Evolutionary conservation across 345 rosid genomes (phyloP), one percentile per base, ranked within the genome.

Genomic region (Dipteronia dyeriana): DNA sequence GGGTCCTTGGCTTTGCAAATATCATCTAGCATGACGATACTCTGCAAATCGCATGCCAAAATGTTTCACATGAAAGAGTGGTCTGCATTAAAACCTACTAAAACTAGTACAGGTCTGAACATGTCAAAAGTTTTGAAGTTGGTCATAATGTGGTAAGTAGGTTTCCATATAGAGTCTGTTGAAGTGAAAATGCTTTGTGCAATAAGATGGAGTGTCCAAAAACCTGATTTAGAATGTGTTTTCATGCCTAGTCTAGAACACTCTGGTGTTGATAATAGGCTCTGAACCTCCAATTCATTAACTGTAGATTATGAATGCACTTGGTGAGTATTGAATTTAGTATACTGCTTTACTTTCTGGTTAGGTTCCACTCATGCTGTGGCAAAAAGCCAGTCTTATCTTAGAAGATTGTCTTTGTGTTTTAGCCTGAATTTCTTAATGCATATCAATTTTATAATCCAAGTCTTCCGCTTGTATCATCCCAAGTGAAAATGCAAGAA

Each of bases 361-460:
- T 10, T 59, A 59, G 26, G 12, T 59, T 59, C 63, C 12, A 59
- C 63, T 59, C 20, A 59, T 59, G 63, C 63, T 20, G 63, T 59
- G 63, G 63, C 26, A 20, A 59, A 59, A 59, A 20, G 63, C 22
- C 63, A 63, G 19, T 26, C 34, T 9, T 25, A 29, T 63, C 39
- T 59, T 59, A 4, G 5, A 63, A 10, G 39, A 26, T 11, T 29
- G 19, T 63, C 19, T 13, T 10, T 1, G 16, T 11, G 16, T 23
- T 45, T 63, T 63, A 63, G 67, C 67, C 34, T 63, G 11, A 26
- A 29, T 23, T 63, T 63, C 64, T 29, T 29, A 26, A 23, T 63
- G 67, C 67, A 63, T 63, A n/a, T 59, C 64, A 59, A 59, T n/a
- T 20, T 59, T 59, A 59, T 59, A 59, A 59, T n/a, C 64, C 29